phyloP scores from a whole-genome alignment of 1,284 basidiomycete species.

The Vanrija sp. region DNA sequence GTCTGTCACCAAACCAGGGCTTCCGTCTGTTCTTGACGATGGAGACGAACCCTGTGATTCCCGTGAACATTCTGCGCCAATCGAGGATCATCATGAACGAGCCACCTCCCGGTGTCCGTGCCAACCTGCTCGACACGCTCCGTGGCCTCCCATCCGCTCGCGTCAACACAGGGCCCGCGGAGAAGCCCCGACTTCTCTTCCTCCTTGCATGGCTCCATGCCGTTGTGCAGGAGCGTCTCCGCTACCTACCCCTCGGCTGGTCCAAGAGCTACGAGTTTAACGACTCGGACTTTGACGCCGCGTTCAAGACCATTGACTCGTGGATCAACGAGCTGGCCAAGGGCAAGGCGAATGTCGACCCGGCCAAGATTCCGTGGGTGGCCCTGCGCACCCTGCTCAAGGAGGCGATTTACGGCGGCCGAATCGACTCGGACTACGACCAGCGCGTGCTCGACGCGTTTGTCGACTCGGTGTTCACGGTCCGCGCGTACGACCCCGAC shows the following conservation, averaged over 20 bases:
- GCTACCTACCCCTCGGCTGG: slow-evolving; percentile 92
- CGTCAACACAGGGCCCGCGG: slow-evolving; percentile 70
- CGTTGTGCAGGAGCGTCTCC: slow-evolving; percentile 87
- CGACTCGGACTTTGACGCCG: slow-evolving; percentile 92
- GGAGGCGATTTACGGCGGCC: slow-evolving; percentile 89
- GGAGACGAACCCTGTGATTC: slow-evolving; percentile 80
- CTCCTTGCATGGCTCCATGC: slow-evolving; percentile 98
- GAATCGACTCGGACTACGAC: slow-evolving; percentile 90
- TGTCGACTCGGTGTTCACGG: slow-evolving; percentile 81
- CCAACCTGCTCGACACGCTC: slow-evolving; percentile 88
- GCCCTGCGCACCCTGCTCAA: slow-evolving; percentile 85
- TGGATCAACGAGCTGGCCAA: slow-evolving; percentile 79
- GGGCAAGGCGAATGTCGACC: slow-evolving; percentile 84
- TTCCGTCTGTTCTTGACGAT: slow-evolving; percentile 96
- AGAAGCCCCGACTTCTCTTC: slow-evolving; percentile 87
- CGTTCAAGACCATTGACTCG: slow-evolving; percentile 81
- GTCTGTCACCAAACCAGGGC: slow-evolving; percentile 74
- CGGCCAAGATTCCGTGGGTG: slow-evolving; percentile 84
- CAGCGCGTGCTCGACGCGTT: slow-evolving; percentile 86
- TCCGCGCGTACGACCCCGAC: slow-evolving; percentile 81
- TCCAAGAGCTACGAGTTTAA: slow-evolving; percentile 96
- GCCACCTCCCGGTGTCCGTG: slow-evolving; percentile 90
- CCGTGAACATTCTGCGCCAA: slow-evolving; percentile 90
- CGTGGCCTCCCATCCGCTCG: slow-evolving; percentile 65
- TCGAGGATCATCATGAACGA: slow-evolving; percentile 96